These are phyloP conservation scores for Cercospora berteroae DNA, from an alignment of 2,329 filamentous ascomycete genomes.

Conservation along the genomic window DNA sequence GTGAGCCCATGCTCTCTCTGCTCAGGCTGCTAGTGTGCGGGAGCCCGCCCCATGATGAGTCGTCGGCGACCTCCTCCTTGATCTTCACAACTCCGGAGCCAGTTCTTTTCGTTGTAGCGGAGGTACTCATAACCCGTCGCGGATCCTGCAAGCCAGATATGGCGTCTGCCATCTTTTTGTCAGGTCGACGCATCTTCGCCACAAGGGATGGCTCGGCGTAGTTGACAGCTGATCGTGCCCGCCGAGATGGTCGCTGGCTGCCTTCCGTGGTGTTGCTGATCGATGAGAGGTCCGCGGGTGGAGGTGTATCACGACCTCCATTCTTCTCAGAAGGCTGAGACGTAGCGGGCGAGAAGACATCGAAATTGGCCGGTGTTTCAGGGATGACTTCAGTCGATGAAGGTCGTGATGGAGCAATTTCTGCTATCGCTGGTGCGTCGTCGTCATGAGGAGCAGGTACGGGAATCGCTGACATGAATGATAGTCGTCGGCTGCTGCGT, in stretches of 20 bases:
- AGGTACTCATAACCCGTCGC: conserved; percentile 31
- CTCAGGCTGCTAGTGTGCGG: conserved; percentile 5
- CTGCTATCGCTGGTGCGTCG: conserved; percentile 21
- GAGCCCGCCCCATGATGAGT: conserved; percentile 20
- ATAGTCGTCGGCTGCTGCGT: conserved; percentile 29
- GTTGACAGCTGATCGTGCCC: conserved; percentile 48
- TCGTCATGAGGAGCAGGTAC: conserved; percentile 26
- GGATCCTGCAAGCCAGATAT: conserved; percentile 38
- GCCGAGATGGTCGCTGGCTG: conserved; percentile 43
- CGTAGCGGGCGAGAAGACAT: conserved; percentile 46
- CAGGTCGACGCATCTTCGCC: conserved; percentile 51
- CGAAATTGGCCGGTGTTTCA: conserved; percentile 33
- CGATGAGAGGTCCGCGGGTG: conserved; percentile 41
- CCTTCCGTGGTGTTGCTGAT: conserved; percentile 36
- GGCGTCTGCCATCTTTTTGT: conserved; percentile 49
- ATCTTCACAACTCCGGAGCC: conserved; percentile 24
- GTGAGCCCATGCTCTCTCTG: conserved; percentile 16
- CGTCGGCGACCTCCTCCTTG: conserved; percentile 34
- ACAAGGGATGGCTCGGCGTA: conserved; percentile 51
- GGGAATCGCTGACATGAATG: conserved; percentile 20
- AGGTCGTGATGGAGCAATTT: conserved; percentile 25
- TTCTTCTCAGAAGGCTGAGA: conserved; percentile 41
- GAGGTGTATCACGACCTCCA: conserved; percentile 42
- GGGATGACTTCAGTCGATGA: conserved; percentile 19
- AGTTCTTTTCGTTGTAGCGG: conserved; percentile 10